Evolutionary conservation across 2,329 filamentous ascomycete species (phyloP), one percentile per base, ranked within the genome.

Genomic region (Nemania abortiva): DNA sequence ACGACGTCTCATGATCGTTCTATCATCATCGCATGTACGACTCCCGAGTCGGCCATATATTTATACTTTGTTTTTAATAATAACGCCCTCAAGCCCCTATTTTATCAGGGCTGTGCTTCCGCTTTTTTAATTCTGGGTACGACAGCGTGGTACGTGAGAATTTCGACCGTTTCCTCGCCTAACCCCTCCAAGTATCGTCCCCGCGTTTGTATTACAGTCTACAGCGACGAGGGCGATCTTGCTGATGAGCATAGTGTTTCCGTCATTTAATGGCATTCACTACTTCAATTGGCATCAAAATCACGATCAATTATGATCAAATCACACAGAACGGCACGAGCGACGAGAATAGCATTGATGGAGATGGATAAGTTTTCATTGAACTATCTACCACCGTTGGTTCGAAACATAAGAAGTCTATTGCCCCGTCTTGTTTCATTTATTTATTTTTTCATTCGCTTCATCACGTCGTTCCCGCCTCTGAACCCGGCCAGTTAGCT

Each of bases 331-430:
- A 50, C 6, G 4, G 37, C 42, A 64, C n/a, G 10, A 9, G 7
- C 11, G 42, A 54, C 4, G 18, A 15, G n/a, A 29, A 13, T 1
- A n/a, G 22, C 18, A n/a, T 45, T 45, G 20, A 39, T 57, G 47
- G 61, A 31, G 54, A 65, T 59, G 57, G 56, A 63, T 60, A 6
- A 71, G 56, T 69, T 68, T 70, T 58, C 29, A 62, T 70, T 65
- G 42, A 68, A 68, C 65, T 72, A 70, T 71, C 60, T 71, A 63
- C 37, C 61, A 31, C 57, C 57, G 13, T n/a, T 50, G 20, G 60
- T 18, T 52, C 49, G 63, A 71, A 69, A 67, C 66, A 22, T 54
- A 59, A 15, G 45, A 71, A 65, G 54, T 70, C 63, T 70, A 63
- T 65, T 47, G 56, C 42, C 63, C 42, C 60, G 27, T 70, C 20